phyloP scores from a whole-genome alignment of 495 filamentous ascomycete species.

The Lasiosphaeris hirsuta region DNA sequence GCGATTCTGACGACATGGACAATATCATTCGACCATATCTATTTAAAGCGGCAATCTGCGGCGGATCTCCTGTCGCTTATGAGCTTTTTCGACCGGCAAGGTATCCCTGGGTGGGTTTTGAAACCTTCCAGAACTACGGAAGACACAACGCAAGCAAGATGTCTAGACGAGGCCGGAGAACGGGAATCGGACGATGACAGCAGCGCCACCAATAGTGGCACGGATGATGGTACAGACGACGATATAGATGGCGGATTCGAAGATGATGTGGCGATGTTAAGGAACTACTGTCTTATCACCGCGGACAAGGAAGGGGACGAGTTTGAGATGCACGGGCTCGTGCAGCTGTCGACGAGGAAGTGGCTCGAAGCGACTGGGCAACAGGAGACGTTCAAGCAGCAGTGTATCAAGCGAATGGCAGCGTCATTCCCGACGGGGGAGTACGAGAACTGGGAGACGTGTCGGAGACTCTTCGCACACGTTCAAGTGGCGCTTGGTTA shows the following conservation, averaged over 20 bases:
- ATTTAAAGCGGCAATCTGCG: constrained; percentile 22
- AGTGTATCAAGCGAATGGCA: constrained; percentile 32
- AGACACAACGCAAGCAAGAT: constrained; percentile 23
- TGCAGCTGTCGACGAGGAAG: constrained; percentile 43
- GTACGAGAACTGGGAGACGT: constrained; percentile 32
- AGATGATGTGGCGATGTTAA: constrained; percentile 39
- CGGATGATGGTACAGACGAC: constrained; percentile 8
- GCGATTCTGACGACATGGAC: constrained; percentile 33
- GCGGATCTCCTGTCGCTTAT: constrained; percentile 40
- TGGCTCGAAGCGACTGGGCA: constrained; percentile 36
- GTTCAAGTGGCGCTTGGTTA: constrained; percentile 13
- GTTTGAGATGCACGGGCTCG: constrained; percentile 44
- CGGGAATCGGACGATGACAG: neutral
- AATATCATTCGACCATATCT: constrained; percentile 14
- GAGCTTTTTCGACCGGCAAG: constrained; percentile 22
- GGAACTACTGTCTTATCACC: constrained; percentile 43
- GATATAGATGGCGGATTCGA: constrained; percentile 33
- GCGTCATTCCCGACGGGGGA: constrained; percentile 38
- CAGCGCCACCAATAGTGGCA: too few species aligned
- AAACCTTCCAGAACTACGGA: constrained; percentile 16
- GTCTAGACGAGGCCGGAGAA: neutral
- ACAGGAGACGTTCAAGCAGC: constrained; percentile 37
- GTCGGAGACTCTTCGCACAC: constrained; percentile 23
- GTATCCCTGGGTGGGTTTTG: neutral
- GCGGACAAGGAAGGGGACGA: constrained; percentile 11